Conservation (phyloP, 2,329 filamentous ascomycete genomes). For the Colletotrichum sp. region DNA sequence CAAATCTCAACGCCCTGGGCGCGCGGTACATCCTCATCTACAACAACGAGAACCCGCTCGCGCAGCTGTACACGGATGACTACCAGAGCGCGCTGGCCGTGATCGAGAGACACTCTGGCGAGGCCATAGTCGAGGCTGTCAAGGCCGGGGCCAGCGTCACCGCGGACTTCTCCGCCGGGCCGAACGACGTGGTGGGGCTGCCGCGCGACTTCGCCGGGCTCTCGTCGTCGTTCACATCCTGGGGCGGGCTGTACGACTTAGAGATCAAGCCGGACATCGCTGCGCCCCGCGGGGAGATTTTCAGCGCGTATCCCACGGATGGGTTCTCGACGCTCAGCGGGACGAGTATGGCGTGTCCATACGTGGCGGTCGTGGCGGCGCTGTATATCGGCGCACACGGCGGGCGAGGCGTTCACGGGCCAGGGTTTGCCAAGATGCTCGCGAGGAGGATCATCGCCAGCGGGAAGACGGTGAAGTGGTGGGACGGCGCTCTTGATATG, state of each 20-base stretch:
- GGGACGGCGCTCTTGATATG: slow-evolving; percentile 27
- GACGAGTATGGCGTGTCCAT: slow-evolving; percentile 54
- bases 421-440: slow-evolving; percentile 31
- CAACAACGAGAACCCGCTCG: slow-evolving; percentile 27
- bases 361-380: slow-evolving; percentile 45
- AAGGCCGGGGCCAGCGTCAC: slow-evolving; percentile 30
- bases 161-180: slow-evolving; percentile 31
- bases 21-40: slow-evolving; percentile 34
- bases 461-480: slow-evolving; percentile 27
- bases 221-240: slow-evolving; percentile 43
- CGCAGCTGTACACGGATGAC: slow-evolving; percentile 16
- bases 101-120: slow-evolving; percentile 25
- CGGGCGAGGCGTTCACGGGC: slow-evolving; percentile 32
- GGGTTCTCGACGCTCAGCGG: slow-evolving; percentile 44
- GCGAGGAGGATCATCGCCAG: slow-evolving; percentile 34
- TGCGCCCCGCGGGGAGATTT: slow-evolving; percentile 41
- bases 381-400: slow-evolving; percentile 36
- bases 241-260: slow-evolving; percentile 47
- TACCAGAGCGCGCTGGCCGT: slow-evolving; percentile 23
- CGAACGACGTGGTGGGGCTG: slow-evolving; percentile 25
- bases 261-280: slow-evolving; percentile 47
- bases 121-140: slow-evolving; percentile 29
- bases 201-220: slow-evolving; percentile 33
- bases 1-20: slow-evolving; percentile 28
- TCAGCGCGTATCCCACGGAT: slow-evolving; percentile 44